Evolutionary conservation across 441 rosid genomes (phyloP).

Genomic region (Erodium trifolium): DNA sequence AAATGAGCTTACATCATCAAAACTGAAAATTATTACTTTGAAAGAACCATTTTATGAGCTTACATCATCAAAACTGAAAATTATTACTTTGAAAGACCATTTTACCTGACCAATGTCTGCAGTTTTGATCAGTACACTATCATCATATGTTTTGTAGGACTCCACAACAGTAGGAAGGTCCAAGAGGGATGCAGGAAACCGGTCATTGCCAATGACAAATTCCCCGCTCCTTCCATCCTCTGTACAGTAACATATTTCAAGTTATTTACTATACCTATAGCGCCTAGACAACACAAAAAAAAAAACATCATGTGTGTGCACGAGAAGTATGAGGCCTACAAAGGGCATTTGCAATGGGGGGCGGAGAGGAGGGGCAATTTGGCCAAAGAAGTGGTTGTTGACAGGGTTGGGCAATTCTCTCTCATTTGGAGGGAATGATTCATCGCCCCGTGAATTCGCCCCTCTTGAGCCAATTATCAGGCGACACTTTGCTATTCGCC

Average conservation of each 20-base stretch:
- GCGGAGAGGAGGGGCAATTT: too few relatives aligned
- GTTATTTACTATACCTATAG: constrained; percentile 1
- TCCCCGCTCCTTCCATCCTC: constrained; percentile 82
- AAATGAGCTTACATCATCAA: neutral
- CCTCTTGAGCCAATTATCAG: too few relatives aligned
- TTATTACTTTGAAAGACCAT: neutral
- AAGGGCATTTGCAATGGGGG: too few relatives aligned
- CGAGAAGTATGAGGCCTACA: too few relatives aligned
- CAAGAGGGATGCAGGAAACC: constrained; percentile 63
- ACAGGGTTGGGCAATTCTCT: too few relatives aligned
- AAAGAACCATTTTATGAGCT: constrained; percentile 14
- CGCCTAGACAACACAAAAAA: neutral
- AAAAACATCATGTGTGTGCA: too few relatives aligned
- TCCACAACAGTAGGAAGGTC: constrained; percentile 88
- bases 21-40: neutral
- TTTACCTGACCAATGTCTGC: constrained; percentile 81
- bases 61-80: neutral
- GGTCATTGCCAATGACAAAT: constrained; percentile 59
- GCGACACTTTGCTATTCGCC: too few relatives aligned
- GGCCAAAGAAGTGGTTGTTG: too few relatives aligned
- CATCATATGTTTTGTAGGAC: constrained; percentile 86
- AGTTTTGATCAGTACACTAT: constrained; percentile 71
- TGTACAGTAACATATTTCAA: constrained; percentile 21
- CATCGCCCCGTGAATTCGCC: too few relatives aligned
- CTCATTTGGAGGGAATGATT: too few relatives aligned